Percentiles rank a stretch among this genome's conserved stretches.
phyloP scores from a whole-genome alignment of 345 rosid genomes.

The Populus simonii region DNA sequence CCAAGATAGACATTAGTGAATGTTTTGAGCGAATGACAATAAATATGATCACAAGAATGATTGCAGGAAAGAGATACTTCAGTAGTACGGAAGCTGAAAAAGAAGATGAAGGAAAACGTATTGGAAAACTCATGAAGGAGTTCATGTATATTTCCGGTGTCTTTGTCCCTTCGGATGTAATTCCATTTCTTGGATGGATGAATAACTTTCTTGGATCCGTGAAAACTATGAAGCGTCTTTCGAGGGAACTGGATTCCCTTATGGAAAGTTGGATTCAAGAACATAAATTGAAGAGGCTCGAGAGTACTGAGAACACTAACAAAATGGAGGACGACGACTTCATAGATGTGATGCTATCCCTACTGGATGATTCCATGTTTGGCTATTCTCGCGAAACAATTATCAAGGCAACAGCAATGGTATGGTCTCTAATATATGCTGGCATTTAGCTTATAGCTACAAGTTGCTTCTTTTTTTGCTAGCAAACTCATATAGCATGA shows the following conservation, averaged over 20 bases:
- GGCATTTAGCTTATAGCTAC: background rate
- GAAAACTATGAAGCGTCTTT: slow-evolving; percentile 16
- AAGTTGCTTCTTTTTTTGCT: background rate
- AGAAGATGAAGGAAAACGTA: slow-evolving; percentile 23
- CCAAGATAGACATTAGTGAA: slow-evolving; percentile 13
- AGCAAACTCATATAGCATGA: background rate
- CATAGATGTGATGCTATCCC: slow-evolving; percentile 24
- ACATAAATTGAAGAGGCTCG: slow-evolving; percentile 18
- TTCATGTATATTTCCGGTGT: slow-evolving; percentile 23
- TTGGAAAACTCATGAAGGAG: slow-evolving; percentile 28
- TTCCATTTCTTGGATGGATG: slow-evolving; percentile 33
- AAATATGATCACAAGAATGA: slow-evolving; percentile 23
- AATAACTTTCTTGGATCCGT: slow-evolving; percentile 13
- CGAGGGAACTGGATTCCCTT: slow-evolving; percentile 26
- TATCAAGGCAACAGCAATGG: slow-evolving; percentile 24
- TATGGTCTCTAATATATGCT: background rate
- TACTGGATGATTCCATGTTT: slow-evolving; percentile 4
- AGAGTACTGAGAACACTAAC: background rate
- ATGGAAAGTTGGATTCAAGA: slow-evolving; percentile 34
- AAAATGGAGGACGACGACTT: slow-evolving; percentile 5
- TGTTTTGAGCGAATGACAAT: slow-evolving; percentile 8
- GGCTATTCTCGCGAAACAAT: slow-evolving; percentile 17
- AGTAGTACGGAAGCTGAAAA: background rate
- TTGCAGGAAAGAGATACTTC: slow-evolving; percentile 28
- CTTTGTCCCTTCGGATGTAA: slow-evolving; percentile 28